phyloP scores from a whole-genome alignment of 1,284 basidiomycete genomes.

The Hortiboletus rubellus region DNA sequence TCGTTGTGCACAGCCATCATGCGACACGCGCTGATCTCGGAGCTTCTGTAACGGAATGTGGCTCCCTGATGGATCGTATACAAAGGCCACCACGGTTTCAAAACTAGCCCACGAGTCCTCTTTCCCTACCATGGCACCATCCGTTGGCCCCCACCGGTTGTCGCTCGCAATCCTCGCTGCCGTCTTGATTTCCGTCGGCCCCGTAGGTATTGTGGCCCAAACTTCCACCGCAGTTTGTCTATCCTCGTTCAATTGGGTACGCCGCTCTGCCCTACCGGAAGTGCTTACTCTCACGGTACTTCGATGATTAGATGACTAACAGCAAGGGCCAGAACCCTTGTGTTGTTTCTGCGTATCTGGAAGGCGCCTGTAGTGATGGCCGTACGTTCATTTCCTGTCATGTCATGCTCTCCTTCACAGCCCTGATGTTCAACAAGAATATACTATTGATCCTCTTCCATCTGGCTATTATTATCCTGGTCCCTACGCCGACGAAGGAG shows the following conservation, averaged over 20 bases:
- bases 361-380: slow-evolving; percentile 31
- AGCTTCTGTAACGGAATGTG: slow-evolving; percentile 10
- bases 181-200: slow-evolving; percentile 18
- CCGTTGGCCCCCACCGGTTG: slow-evolving; percentile 6
- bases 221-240: slow-evolving; percentile 19
- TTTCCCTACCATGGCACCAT: slow-evolving; percentile 11
- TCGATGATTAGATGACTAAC: slow-evolving; percentile 34
- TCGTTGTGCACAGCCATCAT: not conserved
- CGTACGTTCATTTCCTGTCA: slow-evolving; percentile 24
- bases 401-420: not conserved
- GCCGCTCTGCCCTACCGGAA: not conserved
- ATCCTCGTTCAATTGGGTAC: slow-evolving; percentile 28
- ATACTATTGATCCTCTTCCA: slow-evolving; percentile 19
- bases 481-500: slow-evolving; percentile 18
- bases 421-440: slow-evolving; percentile 25
- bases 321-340: slow-evolving; percentile 37
- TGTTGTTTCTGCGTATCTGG: slow-evolving; percentile 34
- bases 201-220: slow-evolving; percentile 22
- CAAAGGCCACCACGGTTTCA: not conserved
- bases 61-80: not conserved
- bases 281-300: not conserved
- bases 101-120: not conserved
- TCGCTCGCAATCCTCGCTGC: slow-evolving; percentile 18
- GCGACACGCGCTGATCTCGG: not conserved
- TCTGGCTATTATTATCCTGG: slow-evolving; percentile 20